phyloP scores from a whole-genome alignment of 176 grass and related monocot genomes.

The Neostapfia colusana region DNA sequence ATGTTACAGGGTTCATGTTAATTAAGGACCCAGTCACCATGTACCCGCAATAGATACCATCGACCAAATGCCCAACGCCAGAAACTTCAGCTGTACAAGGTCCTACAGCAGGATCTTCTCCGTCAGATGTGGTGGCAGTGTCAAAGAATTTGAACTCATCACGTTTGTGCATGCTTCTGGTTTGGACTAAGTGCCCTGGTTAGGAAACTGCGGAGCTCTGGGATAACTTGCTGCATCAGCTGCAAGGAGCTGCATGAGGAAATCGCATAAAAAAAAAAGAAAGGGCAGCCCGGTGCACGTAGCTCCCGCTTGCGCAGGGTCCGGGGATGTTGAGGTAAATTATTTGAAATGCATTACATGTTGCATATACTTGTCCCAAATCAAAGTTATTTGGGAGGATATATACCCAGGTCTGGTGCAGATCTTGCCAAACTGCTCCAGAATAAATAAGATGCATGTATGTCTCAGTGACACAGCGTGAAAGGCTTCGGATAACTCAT shows the following conservation, averaged over 20 bases:
- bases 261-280: too few relatives aligned
- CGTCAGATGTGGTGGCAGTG: conserved; percentile 51
- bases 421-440: conserved; percentile 94
- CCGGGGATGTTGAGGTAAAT: neutral
- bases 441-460: conserved; percentile 89
- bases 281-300: too few relatives aligned
- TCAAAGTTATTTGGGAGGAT: neutral
- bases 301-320: too few relatives aligned
- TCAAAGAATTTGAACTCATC: conserved; percentile 48
- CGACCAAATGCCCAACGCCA: conserved; percentile 41
- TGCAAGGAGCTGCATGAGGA: conserved; percentile 55
- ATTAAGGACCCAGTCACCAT: conserved; percentile 43
- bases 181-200: conserved; percentile 69
- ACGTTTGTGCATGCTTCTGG: conserved; percentile 38
- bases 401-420: conserved; percentile 71
- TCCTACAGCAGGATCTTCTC: conserved; percentile 41
- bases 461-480: conserved; percentile 93
- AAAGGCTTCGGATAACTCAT: conserved; percentile 93
- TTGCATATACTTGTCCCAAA: neutral
- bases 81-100: conserved; percentile 89
- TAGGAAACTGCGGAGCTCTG: conserved; percentile 83
- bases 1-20: conserved; percentile 44
- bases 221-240: conserved; percentile 85
- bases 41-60: conserved; percentile 48
- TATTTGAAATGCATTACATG: neutral